Conservation (phyloP, 345 rosid genomes). For the Pistacia vera region DNA sequence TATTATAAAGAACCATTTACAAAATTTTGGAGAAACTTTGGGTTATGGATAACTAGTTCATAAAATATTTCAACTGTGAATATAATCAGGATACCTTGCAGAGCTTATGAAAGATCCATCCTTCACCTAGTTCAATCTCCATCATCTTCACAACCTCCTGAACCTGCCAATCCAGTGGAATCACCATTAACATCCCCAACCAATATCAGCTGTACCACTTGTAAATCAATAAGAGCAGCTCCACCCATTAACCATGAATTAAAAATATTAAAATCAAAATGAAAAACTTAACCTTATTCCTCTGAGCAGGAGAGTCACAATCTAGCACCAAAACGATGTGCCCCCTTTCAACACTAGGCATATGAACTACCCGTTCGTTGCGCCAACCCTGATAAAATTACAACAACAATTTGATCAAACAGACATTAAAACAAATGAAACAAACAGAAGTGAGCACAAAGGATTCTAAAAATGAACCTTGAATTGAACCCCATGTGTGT, state of each 20-base stretch:
- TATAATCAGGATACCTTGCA: conserved; percentile 55
- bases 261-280: background rate
- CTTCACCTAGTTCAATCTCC: conserved; percentile 80
- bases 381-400: conserved; percentile 57
- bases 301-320: conserved; percentile 55
- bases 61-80: background rate
- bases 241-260: background rate
- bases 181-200: conserved; percentile 3
- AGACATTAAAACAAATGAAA: background rate
- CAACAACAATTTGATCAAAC: conserved; percentile 1
- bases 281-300: conserved; percentile 58
- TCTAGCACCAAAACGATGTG: conserved; percentile 60
- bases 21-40: background rate
- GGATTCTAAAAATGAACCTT: conserved; percentile 42
- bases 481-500: conserved; percentile 68
- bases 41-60: background rate
- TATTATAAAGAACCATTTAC: background rate
- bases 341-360: conserved; percentile 33
- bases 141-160: conserved; percentile 74
- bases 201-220: background rate
- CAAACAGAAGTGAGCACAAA: background rate
- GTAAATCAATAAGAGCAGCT: background rate
- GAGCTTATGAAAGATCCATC: conserved; percentile 74
- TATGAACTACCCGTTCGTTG: conserved; percentile 54
- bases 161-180: conserved; percentile 44